These are phyloP conservation scores for Rubroboletus satanas DNA, from an alignment of 768 basidiomycete genomes.

Conservation along the genomic window DNA sequence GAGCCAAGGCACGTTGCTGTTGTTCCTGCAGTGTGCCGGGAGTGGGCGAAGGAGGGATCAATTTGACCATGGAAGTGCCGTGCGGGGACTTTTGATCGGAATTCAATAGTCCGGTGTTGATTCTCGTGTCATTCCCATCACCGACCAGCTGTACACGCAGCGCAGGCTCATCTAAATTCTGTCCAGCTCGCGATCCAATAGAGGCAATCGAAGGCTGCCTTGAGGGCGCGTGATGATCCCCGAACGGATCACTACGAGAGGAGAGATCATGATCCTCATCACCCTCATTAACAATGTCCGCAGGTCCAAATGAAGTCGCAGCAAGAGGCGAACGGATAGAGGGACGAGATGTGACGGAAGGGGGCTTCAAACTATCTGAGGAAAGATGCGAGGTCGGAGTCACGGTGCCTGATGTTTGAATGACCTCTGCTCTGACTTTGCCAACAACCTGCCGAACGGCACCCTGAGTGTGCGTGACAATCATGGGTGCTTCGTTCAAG, in stretches of 20 bases:
- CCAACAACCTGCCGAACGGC: slow-evolving; percentile 70
- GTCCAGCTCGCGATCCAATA: slow-evolving; percentile 24
- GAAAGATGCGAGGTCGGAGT: slow-evolving; percentile 27
- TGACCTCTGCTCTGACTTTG: slow-evolving; percentile 75
- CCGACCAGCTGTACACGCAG: slow-evolving; percentile 54
- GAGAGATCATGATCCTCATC: slow-evolving; percentile 30
- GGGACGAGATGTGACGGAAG: slow-evolving; percentile 39
- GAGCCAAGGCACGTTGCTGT: slow-evolving; percentile 59
- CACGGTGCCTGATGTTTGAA: slow-evolving; percentile 50
- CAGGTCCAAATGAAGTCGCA: slow-evolving; percentile 65
- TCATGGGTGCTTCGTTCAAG: slow-evolving; percentile 77
- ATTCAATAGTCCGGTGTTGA: slow-evolving; percentile 52
- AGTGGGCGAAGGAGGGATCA: slow-evolving; percentile 46
- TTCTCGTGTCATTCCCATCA: slow-evolving; percentile 62
- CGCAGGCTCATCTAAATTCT: slow-evolving; percentile 38
- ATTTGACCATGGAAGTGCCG: slow-evolving; percentile 59
- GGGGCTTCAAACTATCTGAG: slow-evolving; percentile 40
- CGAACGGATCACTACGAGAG: slow-evolving; percentile 52
- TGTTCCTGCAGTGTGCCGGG: slow-evolving; percentile 53
- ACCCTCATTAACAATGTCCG: slow-evolving; percentile 54
- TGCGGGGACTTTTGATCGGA: slow-evolving; percentile 44
- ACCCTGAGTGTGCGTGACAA: slow-evolving; percentile 64
- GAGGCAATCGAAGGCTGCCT: slow-evolving; percentile 15
- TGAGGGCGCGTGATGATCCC: slow-evolving; percentile 45
- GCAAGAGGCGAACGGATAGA: slow-evolving; percentile 64